These are phyloP conservation scores for Fusarium fracticaudum DNA, from an alignment of 2,329 filamentous ascomycete genomes.

Conservation along the genomic window DNA sequence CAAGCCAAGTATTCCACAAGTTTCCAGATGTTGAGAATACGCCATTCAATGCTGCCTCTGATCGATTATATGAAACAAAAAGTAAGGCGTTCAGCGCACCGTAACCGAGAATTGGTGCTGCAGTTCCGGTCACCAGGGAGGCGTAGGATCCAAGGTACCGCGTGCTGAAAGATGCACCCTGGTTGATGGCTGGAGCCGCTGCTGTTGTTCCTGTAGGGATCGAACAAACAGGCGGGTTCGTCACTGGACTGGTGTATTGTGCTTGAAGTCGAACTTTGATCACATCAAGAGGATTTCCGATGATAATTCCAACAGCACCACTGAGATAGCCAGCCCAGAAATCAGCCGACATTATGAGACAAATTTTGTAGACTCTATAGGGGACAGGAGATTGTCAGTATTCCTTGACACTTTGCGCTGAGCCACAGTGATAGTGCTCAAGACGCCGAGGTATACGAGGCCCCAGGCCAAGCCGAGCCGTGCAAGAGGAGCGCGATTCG, in stretches of 20 bases:
- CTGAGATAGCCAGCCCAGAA: constrained; percentile 95
- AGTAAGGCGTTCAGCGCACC: constrained; percentile 90
- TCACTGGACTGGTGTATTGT: constrained; percentile 15
- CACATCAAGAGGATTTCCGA: constrained; percentile 87
- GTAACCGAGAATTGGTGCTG: constrained; percentile 88
- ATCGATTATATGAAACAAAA: constrained; percentile 90
- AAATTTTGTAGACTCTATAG: constrained; percentile 6
- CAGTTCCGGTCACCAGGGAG: constrained; percentile 70
- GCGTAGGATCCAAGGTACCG: constrained; percentile 43
- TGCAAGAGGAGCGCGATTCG: constrained; percentile 34
- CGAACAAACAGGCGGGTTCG: constrained; percentile 17
- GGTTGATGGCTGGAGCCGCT: constrained; percentile 7
- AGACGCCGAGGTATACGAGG: constrained; percentile 36
- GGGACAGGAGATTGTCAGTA: constrained; percentile 12
- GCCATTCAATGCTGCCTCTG: constrained; percentile 69
- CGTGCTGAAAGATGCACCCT: constrained; percentile 6
- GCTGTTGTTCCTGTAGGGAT: constrained; percentile 6
- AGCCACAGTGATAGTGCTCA: constrained; percentile 37
- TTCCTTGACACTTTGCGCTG: constrained; percentile 32
- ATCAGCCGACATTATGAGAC: constrained; percentile 77
- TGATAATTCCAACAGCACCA: constrained; percentile 84
- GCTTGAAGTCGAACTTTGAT: constrained; percentile 76
- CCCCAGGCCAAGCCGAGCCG: constrained; percentile 38
- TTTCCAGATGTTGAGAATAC: constrained; percentile 52
- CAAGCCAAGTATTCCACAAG: constrained; percentile 77